phyloP scores from a whole-genome alignment of 257 asterid species.

The Lantana camara region DNA sequence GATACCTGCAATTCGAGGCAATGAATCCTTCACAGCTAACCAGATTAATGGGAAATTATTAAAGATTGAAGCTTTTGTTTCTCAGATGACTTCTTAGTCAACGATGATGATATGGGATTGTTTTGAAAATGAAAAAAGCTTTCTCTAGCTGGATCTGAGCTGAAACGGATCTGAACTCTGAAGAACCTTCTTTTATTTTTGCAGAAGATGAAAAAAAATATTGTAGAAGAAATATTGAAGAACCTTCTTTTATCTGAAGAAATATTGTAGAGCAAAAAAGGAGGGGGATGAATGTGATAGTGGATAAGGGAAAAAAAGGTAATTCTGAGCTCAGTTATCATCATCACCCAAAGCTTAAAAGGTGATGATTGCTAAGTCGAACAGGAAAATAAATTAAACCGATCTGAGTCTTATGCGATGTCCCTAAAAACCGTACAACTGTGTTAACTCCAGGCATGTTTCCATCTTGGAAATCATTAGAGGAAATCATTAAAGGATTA shows the following conservation, averaged over 20 bases:
- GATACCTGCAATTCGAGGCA: conserved; percentile 87
- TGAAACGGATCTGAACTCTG: conserved; percentile 38
- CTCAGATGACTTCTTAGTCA: neutral
- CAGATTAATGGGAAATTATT: neutral
- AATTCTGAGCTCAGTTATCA: conserved; percentile 34
- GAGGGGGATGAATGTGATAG: conserved; percentile 16
- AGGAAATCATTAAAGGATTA: too few relatives aligned
- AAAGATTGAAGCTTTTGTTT: neutral
- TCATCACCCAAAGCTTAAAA: conserved; percentile 41
- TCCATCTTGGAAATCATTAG: too few relatives aligned
- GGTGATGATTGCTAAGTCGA: conserved; percentile 41
- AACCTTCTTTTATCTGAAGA: conserved; percentile 11
- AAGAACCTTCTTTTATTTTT: neutral
- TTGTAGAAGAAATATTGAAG: neutral
- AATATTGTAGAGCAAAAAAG: conserved; percentile 5
- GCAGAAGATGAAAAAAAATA: conserved; percentile 9
- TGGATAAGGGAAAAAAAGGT: conserved; percentile 30
- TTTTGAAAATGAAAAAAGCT: neutral
- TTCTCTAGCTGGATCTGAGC: conserved; percentile 13
- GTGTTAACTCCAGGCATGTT: too few relatives aligned
- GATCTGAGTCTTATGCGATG: too few relatives aligned
- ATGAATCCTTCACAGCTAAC: conserved; percentile 85
- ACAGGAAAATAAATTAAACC: conserved; percentile 10
- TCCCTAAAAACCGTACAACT: too few relatives aligned
- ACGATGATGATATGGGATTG: neutral